Base-by-base conservation (phyloP, 148 eudicot species). In the Amaranthus palmeri region DNA sequence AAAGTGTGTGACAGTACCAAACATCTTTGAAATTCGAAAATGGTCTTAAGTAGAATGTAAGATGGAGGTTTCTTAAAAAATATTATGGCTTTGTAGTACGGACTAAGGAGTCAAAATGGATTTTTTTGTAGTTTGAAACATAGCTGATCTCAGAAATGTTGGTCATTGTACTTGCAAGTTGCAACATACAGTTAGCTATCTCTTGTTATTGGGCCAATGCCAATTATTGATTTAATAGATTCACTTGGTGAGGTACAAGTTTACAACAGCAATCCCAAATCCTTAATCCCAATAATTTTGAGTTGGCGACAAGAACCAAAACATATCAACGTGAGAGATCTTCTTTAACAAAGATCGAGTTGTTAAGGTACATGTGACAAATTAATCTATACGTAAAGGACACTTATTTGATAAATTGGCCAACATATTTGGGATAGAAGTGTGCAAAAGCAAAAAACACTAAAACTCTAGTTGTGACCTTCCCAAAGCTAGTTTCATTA, bases 31-130 rank as follows among this genome's bases (percentile, higher is more conserved):
- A 6, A 8, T 15, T 9, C 41, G 43, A 5, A 10, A 0, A 8
- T 65, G 42, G 8, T 65, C 54, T 48, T 11, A 47, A 54, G 52
- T 65, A 65, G 68, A 65, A 65, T 65, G 17, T 25, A 65, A 25
- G 36, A 25, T 25, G 36, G 36, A 65, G 50, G 25, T 3, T 40
- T 44, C 53, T 15, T 15, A 11, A 14, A 25, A 25, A 47, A 7
- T 8, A 46, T 47, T 47, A 44, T 15, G 68, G 48, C 17, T 18
- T 49, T 15, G 52, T 65, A 65, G 43, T 8, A 12, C 49, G 11
- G 41, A n/a, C n/a, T n/a, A n/a, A n/a, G n/a, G n/a, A 47, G 8
- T 4, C 55, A 9, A 17, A 49, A n/a, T 7, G 25, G n/a, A 18
- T 65, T 6, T 17, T 25, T 48, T 25, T 25, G 36, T 25, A 25